phyloP scores from a whole-genome alignment of 805 yeast species.

The Metschnikowia gelsemii region DNA sequence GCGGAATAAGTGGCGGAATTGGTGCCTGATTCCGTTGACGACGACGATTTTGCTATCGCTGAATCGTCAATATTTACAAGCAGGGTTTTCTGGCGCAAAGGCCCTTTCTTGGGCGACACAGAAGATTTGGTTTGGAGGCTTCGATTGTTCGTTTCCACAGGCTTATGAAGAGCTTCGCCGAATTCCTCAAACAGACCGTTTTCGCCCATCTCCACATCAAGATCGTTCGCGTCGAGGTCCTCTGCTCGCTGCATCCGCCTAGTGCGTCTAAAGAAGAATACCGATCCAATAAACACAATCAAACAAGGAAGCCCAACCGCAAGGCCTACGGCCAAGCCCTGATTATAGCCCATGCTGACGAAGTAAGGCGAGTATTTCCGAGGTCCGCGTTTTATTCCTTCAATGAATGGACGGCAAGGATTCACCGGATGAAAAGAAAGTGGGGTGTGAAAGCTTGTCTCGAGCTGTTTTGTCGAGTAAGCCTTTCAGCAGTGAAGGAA shows the following conservation, averaged over 20 bases:
- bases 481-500: too few species aligned
- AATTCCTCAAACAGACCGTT: constrained; percentile 37
- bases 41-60: constrained; percentile 5
- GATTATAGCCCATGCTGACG: constrained; percentile 17
- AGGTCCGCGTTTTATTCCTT: too few species aligned
- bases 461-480: too few species aligned
- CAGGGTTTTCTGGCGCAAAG: background rate
- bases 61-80: background rate
- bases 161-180: constrained; percentile 37
- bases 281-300: constrained; percentile 26
- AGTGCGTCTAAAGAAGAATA: constrained; percentile 31
- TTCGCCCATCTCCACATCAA: constrained; percentile 39
- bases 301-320: constrained; percentile 43
- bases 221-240: constrained; percentile 27
- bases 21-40: constrained; percentile 1
- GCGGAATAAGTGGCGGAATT: background rate
- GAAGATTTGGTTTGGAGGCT: too few species aligned
- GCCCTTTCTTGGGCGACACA: too few species aligned
- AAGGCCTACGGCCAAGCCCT: constrained; percentile 38
- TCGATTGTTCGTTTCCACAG: constrained; percentile 6
- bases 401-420: too few species aligned
- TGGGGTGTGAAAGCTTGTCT: too few species aligned
- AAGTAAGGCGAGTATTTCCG: too few species aligned
- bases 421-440: background rate
- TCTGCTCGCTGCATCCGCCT: constrained; percentile 33